phyloP scores from a whole-genome alignment of 2,329 filamentous ascomycete genomes.

The Neofusicoccum parvum region DNA sequence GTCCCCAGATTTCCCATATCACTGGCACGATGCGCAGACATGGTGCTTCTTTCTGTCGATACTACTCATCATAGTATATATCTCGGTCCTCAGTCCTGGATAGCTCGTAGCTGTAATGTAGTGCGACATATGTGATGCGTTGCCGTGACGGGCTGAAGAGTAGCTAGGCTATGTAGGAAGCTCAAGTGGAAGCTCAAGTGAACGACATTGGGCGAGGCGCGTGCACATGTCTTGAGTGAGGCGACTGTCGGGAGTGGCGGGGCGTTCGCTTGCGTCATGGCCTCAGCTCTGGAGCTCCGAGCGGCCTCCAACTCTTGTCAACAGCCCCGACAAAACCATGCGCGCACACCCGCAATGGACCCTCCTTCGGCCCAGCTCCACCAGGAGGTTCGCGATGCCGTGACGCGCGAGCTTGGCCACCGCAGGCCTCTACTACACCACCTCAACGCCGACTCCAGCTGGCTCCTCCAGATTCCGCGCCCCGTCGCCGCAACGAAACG shows the following conservation, averaged over 20 bases:
- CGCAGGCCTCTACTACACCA: slow-evolving; percentile 61
- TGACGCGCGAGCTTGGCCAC: slow-evolving; percentile 41
- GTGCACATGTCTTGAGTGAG: neutral
- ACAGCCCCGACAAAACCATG: neutral
- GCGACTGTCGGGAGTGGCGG: neutral
- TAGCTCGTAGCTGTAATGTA: too few relatives aligned
- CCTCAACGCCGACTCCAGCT: slow-evolving; percentile 68
- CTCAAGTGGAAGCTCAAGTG: neutral
- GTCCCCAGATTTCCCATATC: too few relatives aligned
- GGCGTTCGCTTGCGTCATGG: slow-evolving; percentile 18
- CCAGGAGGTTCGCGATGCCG: slow-evolving; percentile 44
- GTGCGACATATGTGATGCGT: too few relatives aligned
- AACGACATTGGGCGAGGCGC: neutral
- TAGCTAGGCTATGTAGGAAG: neutral
- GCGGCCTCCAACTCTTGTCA: neutral
- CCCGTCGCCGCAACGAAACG: slow-evolving; percentile 48
- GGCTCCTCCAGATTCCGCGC: slow-evolving; percentile 66
- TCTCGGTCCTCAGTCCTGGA: neutral
- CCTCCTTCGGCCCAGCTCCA: slow-evolving; percentile 40
- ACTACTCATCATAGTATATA: neutral
- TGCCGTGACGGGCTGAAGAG: too few relatives aligned
- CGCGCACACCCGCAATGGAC: neutral
- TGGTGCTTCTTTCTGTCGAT: neutral
- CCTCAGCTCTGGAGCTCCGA: neutral
- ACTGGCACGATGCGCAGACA: too few relatives aligned